A percentile compares a stretch with the other conserved stretches of the same genome.
Conservation (phyloP, 2,329 filamentous ascomycete genomes). For the Calycina herbarum region DNA sequence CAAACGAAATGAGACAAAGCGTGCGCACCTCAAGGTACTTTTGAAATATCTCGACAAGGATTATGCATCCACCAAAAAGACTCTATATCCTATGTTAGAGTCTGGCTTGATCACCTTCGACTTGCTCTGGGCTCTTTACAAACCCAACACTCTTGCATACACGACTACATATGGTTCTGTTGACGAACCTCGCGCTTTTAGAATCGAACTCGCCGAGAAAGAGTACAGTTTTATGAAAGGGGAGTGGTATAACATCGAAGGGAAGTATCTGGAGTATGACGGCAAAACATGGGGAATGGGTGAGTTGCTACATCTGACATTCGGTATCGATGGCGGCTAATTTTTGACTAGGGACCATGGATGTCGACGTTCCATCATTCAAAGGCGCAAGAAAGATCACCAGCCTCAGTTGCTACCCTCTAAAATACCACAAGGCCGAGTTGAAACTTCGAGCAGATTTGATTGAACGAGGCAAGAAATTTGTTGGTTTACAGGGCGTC, state of each 20-base stretch:
- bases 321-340: slow-evolving; percentile 12
- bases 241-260: slow-evolving; percentile 75
- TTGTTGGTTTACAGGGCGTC: slow-evolving; percentile 76
- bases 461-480: slow-evolving; percentile 80
- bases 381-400: slow-evolving; percentile 82
- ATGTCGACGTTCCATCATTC: slow-evolving; percentile 71
- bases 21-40: slow-evolving; percentile 68
- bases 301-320: slow-evolving; percentile 18
- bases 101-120: slow-evolving; percentile 87
- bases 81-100: slow-evolving; percentile 76
- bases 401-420: slow-evolving; percentile 72
- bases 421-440: slow-evolving; percentile 77
- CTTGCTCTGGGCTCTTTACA: slow-evolving; percentile 84
- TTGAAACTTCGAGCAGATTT: slow-evolving; percentile 63
- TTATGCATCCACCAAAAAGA: slow-evolving; percentile 75
- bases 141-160: slow-evolving; percentile 79
- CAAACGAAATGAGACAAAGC: slow-evolving; percentile 58
- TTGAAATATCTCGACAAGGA: slow-evolving; percentile 79
- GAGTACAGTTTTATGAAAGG: slow-evolving; percentile 69
- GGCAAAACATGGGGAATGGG: slow-evolving; percentile 83
- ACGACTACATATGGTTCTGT: slow-evolving; percentile 73
- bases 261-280: slow-evolving; percentile 81
- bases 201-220: slow-evolving; percentile 74
- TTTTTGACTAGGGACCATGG: slow-evolving; percentile 47
- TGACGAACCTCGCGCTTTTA: slow-evolving; percentile 80